Base-by-base conservation (phyloP, 768 basidiomycete species). In the Lactifluus piperatus region DNA sequence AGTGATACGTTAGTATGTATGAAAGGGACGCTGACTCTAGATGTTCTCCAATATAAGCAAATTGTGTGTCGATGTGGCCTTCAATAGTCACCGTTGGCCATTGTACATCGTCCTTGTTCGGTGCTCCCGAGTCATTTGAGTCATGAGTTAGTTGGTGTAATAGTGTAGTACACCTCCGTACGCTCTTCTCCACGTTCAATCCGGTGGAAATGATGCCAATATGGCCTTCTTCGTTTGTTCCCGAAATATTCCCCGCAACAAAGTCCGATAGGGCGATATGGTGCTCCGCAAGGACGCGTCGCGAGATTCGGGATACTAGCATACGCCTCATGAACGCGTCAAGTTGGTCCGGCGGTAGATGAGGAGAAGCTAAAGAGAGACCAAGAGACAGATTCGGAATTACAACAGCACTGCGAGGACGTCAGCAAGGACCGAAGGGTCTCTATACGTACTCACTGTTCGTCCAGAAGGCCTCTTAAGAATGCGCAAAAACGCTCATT, bases 311-410 rank as follows among this genome's bases (percentile, higher is more conserved):
- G 2, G 92, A 94, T 50, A 91, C 81, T 10, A 95, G 79, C 92
- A 95, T 95, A 24, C 91, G 83, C 24, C 84, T 81, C 86, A 93
- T 91, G 70, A 93, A 91, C 2, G 88, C 79, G 69, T 94, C 91
- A 13, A 94, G 77, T 41, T 81, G 78, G 58, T 92, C 90, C 0
- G 92, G 85, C 0, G 81, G 76, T 8, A 94, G 79, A 68, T 85
- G 82, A 1, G 83, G 85, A 16, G 91, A 92, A 0, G 90, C 83
- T n/a, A 93, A 77, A 24, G 91, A 91, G 32, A 94, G 75, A 5
- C 92, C 91, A 5, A 94, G 81, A 16, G 86, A 84, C 9, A 91
- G 77, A 67, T 77, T 85, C n/a, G 88, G 90, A 58, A 92, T 93
- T 13, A 88, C 85, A 2, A 83, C 75, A 5, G 84, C 82, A 71